Conservation (phyloP, 495 filamentous ascomycete species). For the Physcia stellaris region DNA sequence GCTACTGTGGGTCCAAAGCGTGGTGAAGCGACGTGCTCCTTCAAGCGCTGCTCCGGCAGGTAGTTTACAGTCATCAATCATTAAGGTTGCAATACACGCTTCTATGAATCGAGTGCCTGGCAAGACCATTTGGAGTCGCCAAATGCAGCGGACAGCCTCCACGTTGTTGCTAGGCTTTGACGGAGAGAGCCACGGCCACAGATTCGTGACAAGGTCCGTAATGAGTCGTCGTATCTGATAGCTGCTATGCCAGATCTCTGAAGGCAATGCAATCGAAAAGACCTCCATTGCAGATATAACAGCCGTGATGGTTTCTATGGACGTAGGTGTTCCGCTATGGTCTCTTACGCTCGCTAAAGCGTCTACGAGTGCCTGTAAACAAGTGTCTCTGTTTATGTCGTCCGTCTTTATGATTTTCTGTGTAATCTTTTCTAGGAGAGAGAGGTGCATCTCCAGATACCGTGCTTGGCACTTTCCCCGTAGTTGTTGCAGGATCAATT, state of each 20-base stretch:
- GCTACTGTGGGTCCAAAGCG: conserved; percentile 69
- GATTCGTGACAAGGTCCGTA: conserved; percentile 43
- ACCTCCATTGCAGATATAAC: conserved; percentile 44
- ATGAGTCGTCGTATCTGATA: conserved; percentile 11
- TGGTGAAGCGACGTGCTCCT: conserved; percentile 49
- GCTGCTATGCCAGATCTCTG: conserved; percentile 6
- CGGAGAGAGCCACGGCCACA: conserved; percentile 72
- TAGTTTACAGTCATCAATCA: conserved; percentile 41
- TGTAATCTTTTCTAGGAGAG: conserved; percentile 9
- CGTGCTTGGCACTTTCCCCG: conserved; percentile 11
- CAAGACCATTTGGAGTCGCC: conserved; percentile 63
- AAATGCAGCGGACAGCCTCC: conserved; percentile 73
- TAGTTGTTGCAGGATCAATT: conserved; percentile 35
- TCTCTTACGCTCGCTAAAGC: conserved; percentile 1
- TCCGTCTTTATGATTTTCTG: conserved; percentile 1
- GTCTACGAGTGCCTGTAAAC: conserved; percentile 5
- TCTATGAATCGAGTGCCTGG: conserved; percentile 51
- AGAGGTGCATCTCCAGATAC: conserved; percentile 6
- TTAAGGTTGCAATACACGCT: conserved; percentile 61
- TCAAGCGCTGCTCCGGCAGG: conserved; percentile 30
- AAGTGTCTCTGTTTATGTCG: conserved; percentile 1
- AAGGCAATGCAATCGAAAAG: conserved; percentile 3
- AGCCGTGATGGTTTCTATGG: conserved; percentile 28
- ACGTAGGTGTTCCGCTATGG: neutral
- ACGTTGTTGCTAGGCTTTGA: conserved; percentile 82